These are phyloP conservation scores for Chlorophyllum brunneum DNA, from an alignment of 768 basidiomycete genomes.

Conservation along the genomic window DNA sequence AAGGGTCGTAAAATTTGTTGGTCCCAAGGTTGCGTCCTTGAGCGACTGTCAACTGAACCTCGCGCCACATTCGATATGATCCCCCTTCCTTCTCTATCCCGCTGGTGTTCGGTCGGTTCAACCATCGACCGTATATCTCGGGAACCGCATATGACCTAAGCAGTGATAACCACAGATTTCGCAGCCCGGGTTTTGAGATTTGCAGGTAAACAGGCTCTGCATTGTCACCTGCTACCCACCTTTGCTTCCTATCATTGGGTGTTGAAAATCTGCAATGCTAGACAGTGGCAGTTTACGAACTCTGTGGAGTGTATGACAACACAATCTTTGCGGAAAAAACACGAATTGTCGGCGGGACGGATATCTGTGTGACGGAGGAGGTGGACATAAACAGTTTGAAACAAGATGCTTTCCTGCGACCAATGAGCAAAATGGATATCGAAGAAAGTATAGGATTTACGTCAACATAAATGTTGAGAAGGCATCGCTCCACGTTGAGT, in stretches of 20 bases:
- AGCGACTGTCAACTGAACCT: conserved; percentile 67
- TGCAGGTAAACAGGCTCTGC: conserved; percentile 72
- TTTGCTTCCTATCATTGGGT: conserved; percentile 45
- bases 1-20: conserved; percentile 31
- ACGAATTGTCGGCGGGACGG: conserved; percentile 66
- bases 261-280: neutral
- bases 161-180: conserved; percentile 75
- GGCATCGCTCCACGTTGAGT: conserved; percentile 47
- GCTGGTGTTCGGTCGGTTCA: conserved; percentile 20
- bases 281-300: conserved; percentile 31
- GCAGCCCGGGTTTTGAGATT: conserved; percentile 59
- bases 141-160: conserved; percentile 78
- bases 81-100: conserved; percentile 53
- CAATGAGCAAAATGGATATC: conserved; percentile 17
- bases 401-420: conserved; percentile 64
- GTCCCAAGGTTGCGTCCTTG: conserved; percentile 74
- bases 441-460: conserved; percentile 36
- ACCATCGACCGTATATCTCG: conserved; percentile 68
- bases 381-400: conserved; percentile 71
- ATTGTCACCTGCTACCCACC: conserved; percentile 48
- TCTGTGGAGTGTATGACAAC: conserved; percentile 63
- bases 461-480: conserved; percentile 72
- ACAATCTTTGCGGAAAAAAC: conserved; percentile 76
- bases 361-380: conserved; percentile 78
- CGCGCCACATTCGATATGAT: conserved; percentile 85